phyloP scores from a whole-genome alignment of 805 yeast species.

The Starmerella riodocensis region DNA sequence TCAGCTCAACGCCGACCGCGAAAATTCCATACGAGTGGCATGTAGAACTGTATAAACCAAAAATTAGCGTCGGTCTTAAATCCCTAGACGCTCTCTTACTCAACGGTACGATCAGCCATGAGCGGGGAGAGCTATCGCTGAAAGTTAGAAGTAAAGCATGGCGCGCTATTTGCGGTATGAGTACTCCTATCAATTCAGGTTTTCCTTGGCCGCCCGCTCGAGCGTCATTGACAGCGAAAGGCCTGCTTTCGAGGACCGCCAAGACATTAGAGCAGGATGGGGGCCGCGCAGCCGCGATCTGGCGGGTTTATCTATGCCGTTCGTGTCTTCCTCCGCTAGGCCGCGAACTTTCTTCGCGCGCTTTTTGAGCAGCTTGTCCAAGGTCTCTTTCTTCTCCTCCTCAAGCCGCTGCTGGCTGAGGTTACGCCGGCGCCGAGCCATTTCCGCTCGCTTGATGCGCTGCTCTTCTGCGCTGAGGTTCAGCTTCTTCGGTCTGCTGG shows the following conservation, averaged over 20 bases:
- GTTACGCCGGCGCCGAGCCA: slow-evolving; percentile 77
- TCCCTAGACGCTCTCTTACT: no score
- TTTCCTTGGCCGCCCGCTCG: slow-evolving; percentile 14
- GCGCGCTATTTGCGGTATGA: no score
- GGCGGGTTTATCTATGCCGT: slow-evolving; percentile 10
- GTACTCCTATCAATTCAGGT: no score
- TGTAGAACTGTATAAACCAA: no score
- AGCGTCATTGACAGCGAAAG: slow-evolving; percentile 19
- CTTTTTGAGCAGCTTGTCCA: slow-evolving; percentile 71
- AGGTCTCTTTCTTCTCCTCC: slow-evolving; percentile 84
- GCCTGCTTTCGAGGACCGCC: slow-evolving; percentile 20
- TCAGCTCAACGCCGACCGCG: no score
- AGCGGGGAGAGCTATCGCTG: no score
- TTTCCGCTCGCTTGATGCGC: slow-evolving; percentile 69
- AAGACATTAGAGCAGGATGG: slow-evolving; percentile 26
- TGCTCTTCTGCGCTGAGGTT: slow-evolving; percentile 72
- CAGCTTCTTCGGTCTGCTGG: slow-evolving; percentile 33
- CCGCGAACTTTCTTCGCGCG: slow-evolving; percentile 39
- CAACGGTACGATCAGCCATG: no score
- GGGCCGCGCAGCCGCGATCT: slow-evolving; percentile 19
- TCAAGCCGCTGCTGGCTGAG: slow-evolving; percentile 69
- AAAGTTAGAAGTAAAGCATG: no score
- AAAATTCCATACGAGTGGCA: no score
- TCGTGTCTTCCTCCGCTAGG: slow-evolving; percentile 12
- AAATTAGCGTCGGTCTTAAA: no score